Base-by-base conservation (phyloP, 192 early-diverging fungal species). In the Pilaira anomala region DNA sequence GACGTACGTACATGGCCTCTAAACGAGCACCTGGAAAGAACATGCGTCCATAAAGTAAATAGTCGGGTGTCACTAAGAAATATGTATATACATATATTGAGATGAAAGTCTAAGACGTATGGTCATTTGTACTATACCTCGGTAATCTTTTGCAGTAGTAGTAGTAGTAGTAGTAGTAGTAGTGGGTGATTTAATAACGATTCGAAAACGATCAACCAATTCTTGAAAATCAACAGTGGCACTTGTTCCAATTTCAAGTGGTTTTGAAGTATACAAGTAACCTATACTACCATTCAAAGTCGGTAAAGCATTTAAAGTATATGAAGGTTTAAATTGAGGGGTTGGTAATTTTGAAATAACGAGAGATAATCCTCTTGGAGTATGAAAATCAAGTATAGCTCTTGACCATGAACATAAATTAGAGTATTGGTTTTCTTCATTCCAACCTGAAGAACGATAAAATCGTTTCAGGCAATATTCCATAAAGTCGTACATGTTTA, bases 301-400 rank as follows among this genome's bases (percentile, higher is more conserved):
- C 42, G 75, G 76, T 44, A 82, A 45, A 59, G 88, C 76, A 77
- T 77, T 65, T 80, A 94, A 73, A 2, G 87, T 83, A 62, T 91
- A 95, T 2, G 87, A 83, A 12, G 87, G 78, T 57, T 88, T 88
- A 60, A 95, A 86, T 41, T 89, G 78, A 19, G 86, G 83, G 11
- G 91, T 87, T 13, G 89, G 86, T 36, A 86, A 73, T 69, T 92
- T 91, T 39, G 88, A 90, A 46, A 95, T 67, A 9, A 83, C 68
- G 14, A 95, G 74, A 0, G 88, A 85, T 6, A 93, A 69, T 0
- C 88, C 88, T 25, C 78, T 62, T 14, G 96, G 93, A 22, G 85
- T 82, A n/a, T 79, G 63, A 73, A 98, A 98, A 65, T 92, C 88
- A 19, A 96, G 75, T 11, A 96, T 66, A 7, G 88, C 86, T 76